These are phyloP conservation scores for Colletotrichum gigasporum DNA, from an alignment of 2,329 filamentous ascomycete genomes.

Conservation along the genomic window DNA sequence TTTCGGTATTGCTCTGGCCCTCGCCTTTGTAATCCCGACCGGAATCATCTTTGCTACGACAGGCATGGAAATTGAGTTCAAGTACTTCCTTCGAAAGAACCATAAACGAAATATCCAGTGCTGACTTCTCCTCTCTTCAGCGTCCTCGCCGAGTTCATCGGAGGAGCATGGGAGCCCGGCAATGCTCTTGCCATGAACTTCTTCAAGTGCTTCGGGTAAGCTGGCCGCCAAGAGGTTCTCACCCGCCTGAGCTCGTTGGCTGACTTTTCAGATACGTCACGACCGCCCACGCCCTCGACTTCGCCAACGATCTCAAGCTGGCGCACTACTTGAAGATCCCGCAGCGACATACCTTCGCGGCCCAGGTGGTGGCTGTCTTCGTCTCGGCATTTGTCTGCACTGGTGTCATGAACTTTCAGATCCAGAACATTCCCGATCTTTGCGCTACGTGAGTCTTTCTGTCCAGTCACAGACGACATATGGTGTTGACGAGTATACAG, in stretches of 20 bases:
- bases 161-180: slow-evolving; percentile 18
- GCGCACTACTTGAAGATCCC: slow-evolving; percentile 57
- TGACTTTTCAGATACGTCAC: slow-evolving; percentile 39
- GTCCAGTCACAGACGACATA: background rate
- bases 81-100: too few species aligned
- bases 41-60: slow-evolving; percentile 56
- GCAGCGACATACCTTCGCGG: slow-evolving; percentile 45
- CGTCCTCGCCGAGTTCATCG: slow-evolving; percentile 29
- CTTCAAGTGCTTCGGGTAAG: slow-evolving; percentile 39
- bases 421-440: slow-evolving; percentile 38
- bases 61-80: slow-evolving; percentile 43
- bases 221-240: background rate
- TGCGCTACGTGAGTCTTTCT: slow-evolving; percentile 34
- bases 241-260: background rate
- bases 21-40: slow-evolving; percentile 54
- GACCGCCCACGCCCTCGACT: slow-evolving; percentile 45
- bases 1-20: slow-evolving; percentile 50
- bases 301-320: slow-evolving; percentile 46
- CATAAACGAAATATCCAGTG: too few species aligned
- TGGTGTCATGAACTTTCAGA: slow-evolving; percentile 48
- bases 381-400: slow-evolving; percentile 45
- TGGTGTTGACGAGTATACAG: background rate
- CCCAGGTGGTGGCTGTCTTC: slow-evolving; percentile 45
- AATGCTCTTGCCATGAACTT: slow-evolving; percentile 26
- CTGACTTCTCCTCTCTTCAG: slow-evolving; percentile 30